Conservation (phyloP, 116 monocot species). For the Phalaenopsis hybrid region DNA sequence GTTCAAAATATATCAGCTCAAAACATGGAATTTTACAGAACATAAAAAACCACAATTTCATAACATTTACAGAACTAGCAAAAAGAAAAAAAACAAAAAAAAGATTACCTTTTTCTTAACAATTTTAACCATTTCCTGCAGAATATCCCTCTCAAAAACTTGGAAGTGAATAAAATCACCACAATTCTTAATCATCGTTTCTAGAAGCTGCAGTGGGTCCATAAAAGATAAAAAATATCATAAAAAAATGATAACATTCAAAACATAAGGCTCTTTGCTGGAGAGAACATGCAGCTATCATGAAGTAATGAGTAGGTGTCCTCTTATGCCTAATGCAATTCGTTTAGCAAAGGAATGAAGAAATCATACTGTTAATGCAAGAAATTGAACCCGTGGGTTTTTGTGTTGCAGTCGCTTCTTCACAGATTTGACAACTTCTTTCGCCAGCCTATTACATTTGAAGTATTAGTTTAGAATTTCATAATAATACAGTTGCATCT, state of each 20-base stretch:
- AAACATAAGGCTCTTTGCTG: background rate
- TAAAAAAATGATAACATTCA: background rate
- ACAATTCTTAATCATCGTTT: conserved; percentile 88
- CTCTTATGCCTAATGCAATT: background rate
- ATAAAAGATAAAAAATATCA: background rate
- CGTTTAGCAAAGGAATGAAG: background rate
- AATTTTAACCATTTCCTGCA: conserved; percentile 91
- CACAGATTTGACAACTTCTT: conserved; percentile 67
- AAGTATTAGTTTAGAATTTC: background rate
- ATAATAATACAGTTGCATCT: too few relatives aligned
- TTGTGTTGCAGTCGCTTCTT: conserved; percentile 92
- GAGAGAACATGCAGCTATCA: background rate
- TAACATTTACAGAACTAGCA: too few relatives aligned
- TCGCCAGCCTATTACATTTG: conserved; percentile 20
- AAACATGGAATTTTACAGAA: too few relatives aligned
- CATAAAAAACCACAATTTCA: too few relatives aligned
- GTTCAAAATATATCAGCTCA: too few relatives aligned
- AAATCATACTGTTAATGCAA: conserved; percentile 70
- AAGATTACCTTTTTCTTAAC: conserved; percentile 64
- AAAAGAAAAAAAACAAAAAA: too few relatives aligned
- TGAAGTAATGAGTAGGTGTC: too few relatives aligned
- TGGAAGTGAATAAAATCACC: conserved; percentile 76
- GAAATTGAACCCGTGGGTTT: conserved; percentile 76
- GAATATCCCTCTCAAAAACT: conserved; percentile 62
- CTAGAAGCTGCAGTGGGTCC: conserved; percentile 50